These are phyloP conservation scores for Botryococcus braunii DNA, from an alignment of 163 green algal species.

Conservation along the genomic window DNA sequence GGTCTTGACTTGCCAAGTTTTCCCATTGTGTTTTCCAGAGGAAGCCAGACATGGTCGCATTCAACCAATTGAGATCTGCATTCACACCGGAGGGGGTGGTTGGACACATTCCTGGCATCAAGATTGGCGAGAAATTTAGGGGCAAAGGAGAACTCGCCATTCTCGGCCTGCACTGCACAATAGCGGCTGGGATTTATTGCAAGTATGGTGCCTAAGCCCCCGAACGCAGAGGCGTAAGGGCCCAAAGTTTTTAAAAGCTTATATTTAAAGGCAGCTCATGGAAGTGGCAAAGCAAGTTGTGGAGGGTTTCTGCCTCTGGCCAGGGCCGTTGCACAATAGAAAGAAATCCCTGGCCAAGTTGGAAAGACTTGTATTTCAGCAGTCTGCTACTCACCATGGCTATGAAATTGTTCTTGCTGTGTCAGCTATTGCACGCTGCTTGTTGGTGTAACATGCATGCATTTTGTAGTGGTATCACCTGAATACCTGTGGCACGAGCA, in stretches of 20 bases:
- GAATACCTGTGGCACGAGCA: neutral
- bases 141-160: slow-evolving; percentile 17
- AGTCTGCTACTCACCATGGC: too few relatives aligned
- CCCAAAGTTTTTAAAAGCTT: neutral
- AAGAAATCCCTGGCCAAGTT: too few relatives aligned
- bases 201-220: neutral
- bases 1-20: too few relatives aligned
- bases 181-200: slow-evolving; percentile 17
- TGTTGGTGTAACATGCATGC: too few relatives aligned
- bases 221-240: neutral
- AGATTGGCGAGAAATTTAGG: slow-evolving; percentile 13
- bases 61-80: neutral
- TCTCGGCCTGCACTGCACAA: slow-evolving; percentile 18
- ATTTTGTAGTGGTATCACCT: too few relatives aligned
- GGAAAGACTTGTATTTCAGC: too few relatives aligned
- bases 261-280: neutral
- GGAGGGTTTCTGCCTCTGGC: too few relatives aligned
- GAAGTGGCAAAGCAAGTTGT: too few relatives aligned
- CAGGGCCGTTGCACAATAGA: too few relatives aligned
- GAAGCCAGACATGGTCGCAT: slow-evolving; percentile 1
- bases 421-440: too few relatives aligned
- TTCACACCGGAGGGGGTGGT: neutral
- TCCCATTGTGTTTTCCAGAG: neutral
- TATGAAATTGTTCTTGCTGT: too few relatives aligned
- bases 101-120: slow-evolving; percentile 18